These are phyloP conservation scores for Nicotiana rustica DNA, from an alignment of 305 asterid species.

Conservation along the genomic window DNA sequence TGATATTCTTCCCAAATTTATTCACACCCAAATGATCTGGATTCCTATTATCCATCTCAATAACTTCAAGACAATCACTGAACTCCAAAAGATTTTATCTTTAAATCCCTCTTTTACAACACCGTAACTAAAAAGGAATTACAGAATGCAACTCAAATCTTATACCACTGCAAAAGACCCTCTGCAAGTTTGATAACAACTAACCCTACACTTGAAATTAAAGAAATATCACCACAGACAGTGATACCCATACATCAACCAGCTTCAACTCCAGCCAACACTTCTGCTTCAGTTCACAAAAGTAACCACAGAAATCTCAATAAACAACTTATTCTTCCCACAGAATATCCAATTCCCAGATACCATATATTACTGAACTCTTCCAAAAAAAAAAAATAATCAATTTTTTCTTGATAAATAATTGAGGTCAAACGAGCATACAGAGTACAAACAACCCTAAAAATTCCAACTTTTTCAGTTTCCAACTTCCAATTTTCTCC, in stretches of 20 bases:
- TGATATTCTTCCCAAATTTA: constrained; percentile 81
- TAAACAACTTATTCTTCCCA: constrained; percentile 32
- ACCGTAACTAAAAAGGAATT: constrained; percentile 27
- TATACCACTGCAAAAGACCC: background rate
- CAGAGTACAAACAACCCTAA: constrained; percentile 33
- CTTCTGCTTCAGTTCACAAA: background rate
- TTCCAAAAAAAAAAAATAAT: background rate
- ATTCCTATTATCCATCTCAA: constrained; percentile 67
- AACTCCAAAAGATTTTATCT: constrained; percentile 28
- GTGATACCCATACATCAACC: constrained; percentile 31
- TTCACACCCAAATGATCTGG: constrained; percentile 79
- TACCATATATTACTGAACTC: background rate
- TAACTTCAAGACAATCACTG: constrained; percentile 20
- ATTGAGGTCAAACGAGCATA: constrained; percentile 31
- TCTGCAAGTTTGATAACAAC: background rate
- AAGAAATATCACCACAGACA: background rate
- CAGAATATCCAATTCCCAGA: constrained; percentile 24
- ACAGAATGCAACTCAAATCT: background rate
- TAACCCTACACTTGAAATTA: constrained; percentile 8
- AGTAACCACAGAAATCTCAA: background rate
- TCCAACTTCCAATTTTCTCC: constrained; percentile 29
- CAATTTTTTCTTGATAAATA: constrained; percentile 37
- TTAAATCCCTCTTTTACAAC: constrained; percentile 22
- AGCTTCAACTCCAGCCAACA: background rate
- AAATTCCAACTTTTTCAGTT: constrained; percentile 16